A percentile compares a stretch with the other conserved stretches of the same genome.
Conservation (phyloP, 768 basidiomycete species). For the Crepidotus variabilis region DNA sequence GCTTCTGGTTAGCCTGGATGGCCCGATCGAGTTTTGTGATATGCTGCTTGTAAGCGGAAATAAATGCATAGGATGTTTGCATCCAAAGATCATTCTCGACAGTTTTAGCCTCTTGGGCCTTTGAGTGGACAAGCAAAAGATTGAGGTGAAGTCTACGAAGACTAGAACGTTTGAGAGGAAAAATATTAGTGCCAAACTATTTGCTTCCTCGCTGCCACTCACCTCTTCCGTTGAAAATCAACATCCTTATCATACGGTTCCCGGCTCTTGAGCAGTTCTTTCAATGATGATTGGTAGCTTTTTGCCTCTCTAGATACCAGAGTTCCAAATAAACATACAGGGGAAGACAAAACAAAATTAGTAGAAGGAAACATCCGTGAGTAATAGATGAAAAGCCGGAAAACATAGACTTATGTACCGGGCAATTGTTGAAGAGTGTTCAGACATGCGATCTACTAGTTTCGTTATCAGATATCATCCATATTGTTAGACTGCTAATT, state of each 20-base stretch:
- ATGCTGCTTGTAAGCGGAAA: slow-evolving; percentile 75
- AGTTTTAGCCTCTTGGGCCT: slow-evolving; percentile 71
- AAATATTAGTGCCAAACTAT: slow-evolving; percentile 11
- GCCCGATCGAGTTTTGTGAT: slow-evolving; percentile 64
- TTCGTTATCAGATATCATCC: slow-evolving; percentile 23
- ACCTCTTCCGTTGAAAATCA: slow-evolving; percentile 86
- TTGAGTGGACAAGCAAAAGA: slow-evolving; percentile 65
- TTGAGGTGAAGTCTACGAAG: slow-evolving; percentile 68
- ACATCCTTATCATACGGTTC: slow-evolving; percentile 84
- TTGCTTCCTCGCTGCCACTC: slow-evolving; percentile 27
- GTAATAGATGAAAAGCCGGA: slow-evolving; percentile 6
- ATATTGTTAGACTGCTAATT: slow-evolving; percentile 23
- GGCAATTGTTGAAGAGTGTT: slow-evolving; percentile 40
- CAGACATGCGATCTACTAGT: slow-evolving; percentile 32
- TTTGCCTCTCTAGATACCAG: slow-evolving; percentile 66
- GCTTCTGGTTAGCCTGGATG: slow-evolving; percentile 36
- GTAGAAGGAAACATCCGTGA: not conserved
- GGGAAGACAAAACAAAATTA: slow-evolving; percentile 7
- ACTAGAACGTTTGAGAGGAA: slow-evolving; percentile 32
- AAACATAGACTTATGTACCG: slow-evolving; percentile 28
- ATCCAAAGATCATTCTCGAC: slow-evolving; percentile 87
- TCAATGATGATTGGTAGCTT: slow-evolving; percentile 66
- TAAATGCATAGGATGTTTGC: slow-evolving; percentile 86
- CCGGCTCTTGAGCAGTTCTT: slow-evolving; percentile 67
- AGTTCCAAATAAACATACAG: slow-evolving; percentile 6